These are phyloP conservation scores for Candida cerambycidarum DNA, from an alignment of 805 yeast genomes.

Conservation along the genomic window DNA sequence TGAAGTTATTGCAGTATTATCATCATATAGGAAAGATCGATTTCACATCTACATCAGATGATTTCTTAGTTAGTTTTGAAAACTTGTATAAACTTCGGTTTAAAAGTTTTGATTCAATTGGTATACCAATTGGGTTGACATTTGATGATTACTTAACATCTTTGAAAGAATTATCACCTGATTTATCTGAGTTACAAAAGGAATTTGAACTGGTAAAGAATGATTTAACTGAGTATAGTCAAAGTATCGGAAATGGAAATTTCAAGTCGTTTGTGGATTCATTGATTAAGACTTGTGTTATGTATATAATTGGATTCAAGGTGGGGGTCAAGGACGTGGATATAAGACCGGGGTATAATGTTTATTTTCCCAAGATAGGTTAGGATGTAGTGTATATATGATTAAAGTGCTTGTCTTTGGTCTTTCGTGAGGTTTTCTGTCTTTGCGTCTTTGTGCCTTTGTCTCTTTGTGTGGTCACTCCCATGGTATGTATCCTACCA, in stretches of 20 bases:
- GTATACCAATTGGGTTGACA: constrained; percentile 13
- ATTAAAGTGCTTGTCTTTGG: no score
- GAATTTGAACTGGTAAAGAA: constrained; percentile 7
- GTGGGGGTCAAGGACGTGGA: not conserved
- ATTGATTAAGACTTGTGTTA: constrained; percentile 13
- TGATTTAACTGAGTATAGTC: constrained; percentile 2
- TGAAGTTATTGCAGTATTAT: constrained; percentile 8
- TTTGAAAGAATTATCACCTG: not conserved
- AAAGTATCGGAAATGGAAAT: not conserved
- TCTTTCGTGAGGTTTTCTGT: no score
- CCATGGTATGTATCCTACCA: no score
- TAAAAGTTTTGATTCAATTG: constrained; percentile 16
- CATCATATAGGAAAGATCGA: constrained; percentile 7
- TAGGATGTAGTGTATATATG: no score
- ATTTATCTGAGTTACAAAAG: not conserved
- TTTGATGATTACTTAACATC: constrained; percentile 7
- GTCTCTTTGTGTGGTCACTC: no score
- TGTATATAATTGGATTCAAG: constrained; percentile 11
- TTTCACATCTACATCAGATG: constrained; percentile 4
- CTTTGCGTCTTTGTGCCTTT: no score
- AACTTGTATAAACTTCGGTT: constrained; percentile 14
- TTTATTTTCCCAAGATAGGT: constrained; percentile 13
- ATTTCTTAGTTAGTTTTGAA: constrained; percentile 11
- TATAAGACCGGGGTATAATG: constrained; percentile 10
- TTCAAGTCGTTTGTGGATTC: constrained; percentile 11